These are phyloP conservation scores for Boletellus ananas DNA, from an alignment of 768 basidiomycete species.

Conservation along the genomic window DNA sequence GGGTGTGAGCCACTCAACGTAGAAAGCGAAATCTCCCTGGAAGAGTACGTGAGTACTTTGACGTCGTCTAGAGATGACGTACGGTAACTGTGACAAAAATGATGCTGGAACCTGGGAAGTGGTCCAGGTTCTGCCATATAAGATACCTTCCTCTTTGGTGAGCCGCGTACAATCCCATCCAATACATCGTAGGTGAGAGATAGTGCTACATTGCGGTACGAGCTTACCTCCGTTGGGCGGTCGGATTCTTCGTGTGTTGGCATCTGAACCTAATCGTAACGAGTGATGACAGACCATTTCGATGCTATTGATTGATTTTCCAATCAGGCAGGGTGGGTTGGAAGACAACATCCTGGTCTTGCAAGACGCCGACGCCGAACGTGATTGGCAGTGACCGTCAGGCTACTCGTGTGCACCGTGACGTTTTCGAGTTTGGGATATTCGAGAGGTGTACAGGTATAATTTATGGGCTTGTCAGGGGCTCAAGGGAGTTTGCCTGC, in stretches of 20 bases:
- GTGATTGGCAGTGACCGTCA: constrained; percentile 52
- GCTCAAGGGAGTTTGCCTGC: constrained; percentile 50
- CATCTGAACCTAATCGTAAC: not conserved
- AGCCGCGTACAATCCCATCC: constrained; percentile 53
- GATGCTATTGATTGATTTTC: constrained; percentile 57
- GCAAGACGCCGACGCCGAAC: constrained; percentile 68
- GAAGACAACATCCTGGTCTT: constrained; percentile 57
- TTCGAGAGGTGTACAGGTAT: constrained; percentile 49
- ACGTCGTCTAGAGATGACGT: not conserved
- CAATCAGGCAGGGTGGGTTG: constrained; percentile 53
- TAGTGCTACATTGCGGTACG: not conserved
- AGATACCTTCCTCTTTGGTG: constrained; percentile 57
- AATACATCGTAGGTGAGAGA: not conserved
- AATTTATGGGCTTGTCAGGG: constrained; percentile 41
- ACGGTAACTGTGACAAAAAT: constrained; percentile 29
- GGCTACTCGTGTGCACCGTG: constrained; percentile 45
- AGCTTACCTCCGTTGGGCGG: constrained; percentile 39
- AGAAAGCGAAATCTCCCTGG: constrained; percentile 58
- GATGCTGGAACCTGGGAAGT: constrained; percentile 58
- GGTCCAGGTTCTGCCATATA: constrained; percentile 65
- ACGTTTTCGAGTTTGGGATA: no score
- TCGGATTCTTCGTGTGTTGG: constrained; percentile 57
- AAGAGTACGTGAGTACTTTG: not conserved
- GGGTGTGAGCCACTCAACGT: constrained; percentile 52
- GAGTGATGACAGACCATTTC: constrained; percentile 42